Evolutionary conservation across 2,329 filamentous ascomycete genomes (phyloP).

Genomic region (Botrytis byssoidea): DNA sequence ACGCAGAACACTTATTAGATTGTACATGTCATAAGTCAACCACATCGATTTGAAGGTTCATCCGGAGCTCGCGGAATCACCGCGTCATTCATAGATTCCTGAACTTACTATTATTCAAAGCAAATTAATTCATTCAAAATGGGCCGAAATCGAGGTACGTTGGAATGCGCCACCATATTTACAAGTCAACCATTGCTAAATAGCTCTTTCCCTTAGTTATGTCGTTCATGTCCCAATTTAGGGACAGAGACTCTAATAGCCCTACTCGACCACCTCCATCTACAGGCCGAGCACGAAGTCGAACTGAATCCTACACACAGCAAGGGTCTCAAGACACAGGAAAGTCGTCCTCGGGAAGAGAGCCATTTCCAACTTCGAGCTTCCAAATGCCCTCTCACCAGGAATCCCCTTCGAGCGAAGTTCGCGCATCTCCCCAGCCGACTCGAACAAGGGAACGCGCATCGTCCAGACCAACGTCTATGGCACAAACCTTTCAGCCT

Average conservation of each 20-base stretch:
- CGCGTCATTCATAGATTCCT: constrained; percentile 6
- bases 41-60: constrained; percentile 14
- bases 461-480: constrained; percentile 70
- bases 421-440: constrained; percentile 33
- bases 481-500: constrained; percentile 82
- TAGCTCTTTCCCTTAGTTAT: constrained; percentile 56
- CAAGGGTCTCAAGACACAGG: constrained; percentile 22
- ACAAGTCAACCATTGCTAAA: constrained; percentile 8
- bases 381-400: constrained; percentile 11
- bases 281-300: constrained; percentile 29
- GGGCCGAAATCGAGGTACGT: constrained; percentile 40
- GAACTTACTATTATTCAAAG: not conserved
- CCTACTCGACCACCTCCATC: constrained; percentile 35
- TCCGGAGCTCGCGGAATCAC: constrained; percentile 31
- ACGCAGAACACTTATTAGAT: not conserved
- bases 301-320: constrained; percentile 26
- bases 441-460: constrained; percentile 44
- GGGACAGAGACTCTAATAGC: constrained; percentile 42
- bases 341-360: constrained; percentile 10
- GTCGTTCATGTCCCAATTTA: constrained; percentile 83
- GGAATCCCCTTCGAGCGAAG: constrained; percentile 10
- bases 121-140: constrained; percentile 32
- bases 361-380: constrained; percentile 12
- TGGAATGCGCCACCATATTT: constrained; percentile 13
- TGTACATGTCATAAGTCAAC: constrained; percentile 25